These are phyloP conservation scores for Quercus rubra DNA, from an alignment of 306 rosid genomes.

Conservation along the genomic window DNA sequence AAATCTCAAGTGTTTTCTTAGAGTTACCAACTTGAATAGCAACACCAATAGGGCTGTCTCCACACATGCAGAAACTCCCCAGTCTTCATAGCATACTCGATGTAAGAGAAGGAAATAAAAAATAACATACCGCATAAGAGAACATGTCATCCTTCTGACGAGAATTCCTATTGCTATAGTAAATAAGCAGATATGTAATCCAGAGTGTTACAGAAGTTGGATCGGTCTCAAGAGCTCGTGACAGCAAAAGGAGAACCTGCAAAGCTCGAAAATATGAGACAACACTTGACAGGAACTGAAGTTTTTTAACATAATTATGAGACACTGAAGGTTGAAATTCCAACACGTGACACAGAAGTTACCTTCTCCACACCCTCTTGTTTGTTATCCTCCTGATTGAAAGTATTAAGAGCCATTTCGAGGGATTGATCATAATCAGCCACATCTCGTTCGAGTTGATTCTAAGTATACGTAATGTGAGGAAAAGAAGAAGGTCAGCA, in stretches of 20 bases:
- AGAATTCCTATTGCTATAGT: constrained; percentile 58
- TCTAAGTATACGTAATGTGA: constrained; percentile 47
- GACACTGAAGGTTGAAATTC: constrained; percentile 10
- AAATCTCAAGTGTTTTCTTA: neutral
- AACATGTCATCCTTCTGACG: constrained; percentile 86
- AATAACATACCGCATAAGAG: constrained; percentile 78
- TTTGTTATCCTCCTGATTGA: constrained; percentile 68
- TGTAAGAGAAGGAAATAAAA: constrained; percentile 26
- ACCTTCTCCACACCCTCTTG: constrained; percentile 79
- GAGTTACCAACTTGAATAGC: constrained; percentile 17
- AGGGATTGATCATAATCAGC: constrained; percentile 71
- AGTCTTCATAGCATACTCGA: constrained; percentile 22
- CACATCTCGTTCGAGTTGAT: constrained; percentile 55
- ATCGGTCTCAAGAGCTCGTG: constrained; percentile 77
- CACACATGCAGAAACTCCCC: constrained; percentile 2
- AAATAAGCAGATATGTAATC: constrained; percentile 76
- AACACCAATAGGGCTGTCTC: constrained; percentile 8
- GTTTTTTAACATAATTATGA: neutral
- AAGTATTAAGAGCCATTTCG: constrained; percentile 73
- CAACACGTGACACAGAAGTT: constrained; percentile 14
- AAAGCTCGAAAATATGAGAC: constrained; percentile 30
- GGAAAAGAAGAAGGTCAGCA: constrained; percentile 33
- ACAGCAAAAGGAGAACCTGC: constrained; percentile 78
- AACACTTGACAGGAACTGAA: neutral
- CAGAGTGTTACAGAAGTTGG: constrained; percentile 63